Percentiles rank a stretch among this genome's conserved stretches.
Conservation (phyloP, 73 alveolate genomes). For the Loxodes magnus region DNA sequence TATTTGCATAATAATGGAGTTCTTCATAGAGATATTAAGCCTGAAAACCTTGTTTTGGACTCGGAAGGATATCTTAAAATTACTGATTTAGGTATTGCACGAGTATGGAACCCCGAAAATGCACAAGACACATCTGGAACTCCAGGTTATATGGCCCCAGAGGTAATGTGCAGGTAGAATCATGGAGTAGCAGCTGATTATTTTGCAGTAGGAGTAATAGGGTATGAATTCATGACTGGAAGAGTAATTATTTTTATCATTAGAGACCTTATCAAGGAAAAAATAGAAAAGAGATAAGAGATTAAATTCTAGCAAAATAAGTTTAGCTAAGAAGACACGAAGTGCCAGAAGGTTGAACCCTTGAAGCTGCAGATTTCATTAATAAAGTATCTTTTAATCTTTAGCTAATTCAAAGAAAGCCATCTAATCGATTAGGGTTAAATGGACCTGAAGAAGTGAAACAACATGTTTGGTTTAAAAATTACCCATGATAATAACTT, state of each 20-base stretch:
- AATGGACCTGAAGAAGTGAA: too few relatives aligned
- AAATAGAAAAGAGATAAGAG: too few relatives aligned
- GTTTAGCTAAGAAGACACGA: constrained; percentile 54
- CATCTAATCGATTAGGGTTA: constrained; percentile 79
- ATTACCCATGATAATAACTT: constrained; percentile 70
- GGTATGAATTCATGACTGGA: constrained; percentile 88
- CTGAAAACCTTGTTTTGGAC: constrained; percentile 94
- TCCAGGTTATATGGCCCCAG: too few relatives aligned
- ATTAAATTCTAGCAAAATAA: constrained; percentile 63
- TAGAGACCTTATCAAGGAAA: constrained; percentile 84
- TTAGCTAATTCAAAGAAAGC: constrained; percentile 67
- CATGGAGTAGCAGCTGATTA: too few relatives aligned
- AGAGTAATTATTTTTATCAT: constrained; percentile 16
- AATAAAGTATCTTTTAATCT: constrained; percentile 34
- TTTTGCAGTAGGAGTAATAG: too few relatives aligned
- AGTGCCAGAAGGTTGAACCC: constrained; percentile 77
- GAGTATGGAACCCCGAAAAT: constrained; percentile 69
- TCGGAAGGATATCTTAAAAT: too few relatives aligned
- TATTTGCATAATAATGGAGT: constrained; percentile 77
- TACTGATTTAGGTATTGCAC: too few relatives aligned
- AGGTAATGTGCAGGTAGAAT: constrained; percentile 57
- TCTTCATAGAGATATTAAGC: too few relatives aligned
- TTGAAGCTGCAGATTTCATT: constrained; percentile 83
- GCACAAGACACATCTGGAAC: constrained; percentile 90
- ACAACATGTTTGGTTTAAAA: constrained; percentile 88